A percentile compares a stretch with the other conserved stretches of the same genome.
phyloP scores from a whole-genome alignment of 2,329 filamentous ascomycete species.

The Pseudomassariella vexata region DNA sequence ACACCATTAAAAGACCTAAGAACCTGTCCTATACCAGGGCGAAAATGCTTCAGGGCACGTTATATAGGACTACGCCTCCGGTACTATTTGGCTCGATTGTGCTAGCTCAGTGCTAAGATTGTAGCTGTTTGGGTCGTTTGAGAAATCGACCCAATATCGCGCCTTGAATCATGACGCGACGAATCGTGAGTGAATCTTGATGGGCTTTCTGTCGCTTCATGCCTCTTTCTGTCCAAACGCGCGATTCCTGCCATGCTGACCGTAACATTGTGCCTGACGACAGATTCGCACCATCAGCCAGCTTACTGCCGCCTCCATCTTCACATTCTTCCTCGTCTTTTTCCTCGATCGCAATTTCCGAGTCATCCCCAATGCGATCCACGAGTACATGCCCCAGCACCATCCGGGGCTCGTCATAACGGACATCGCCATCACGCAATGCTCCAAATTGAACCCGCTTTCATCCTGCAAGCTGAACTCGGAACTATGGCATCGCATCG shows the following conservation, averaged over 20 bases:
- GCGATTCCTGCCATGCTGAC: too few species aligned
- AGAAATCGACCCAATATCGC: slow-evolving; percentile 9
- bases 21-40: slow-evolving; percentile 2
- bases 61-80: slow-evolving; percentile 8
- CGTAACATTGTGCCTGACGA: background rate
- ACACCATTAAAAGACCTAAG: too few species aligned
- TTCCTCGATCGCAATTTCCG: slow-evolving; percentile 85
- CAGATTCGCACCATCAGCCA: slow-evolving; percentile 68
- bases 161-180: slow-evolving; percentile 25
- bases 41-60: slow-evolving; percentile 9
- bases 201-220: too few species aligned
- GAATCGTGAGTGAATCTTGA: slow-evolving; percentile 26
- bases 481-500: slow-evolving; percentile 70
- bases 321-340: slow-evolving; percentile 67
- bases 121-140: background rate
- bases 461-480: slow-evolving; percentile 71
- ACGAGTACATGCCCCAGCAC: slow-evolving; percentile 81
- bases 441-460: slow-evolving; percentile 68
- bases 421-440: slow-evolving; percentile 73
- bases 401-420: slow-evolving; percentile 80
- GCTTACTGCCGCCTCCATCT: slow-evolving; percentile 58
- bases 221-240: too few species aligned
- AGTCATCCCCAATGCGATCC: slow-evolving; percentile 77
- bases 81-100: background rate
- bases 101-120: slow-evolving; percentile 1